Base-by-base conservation (phyloP, 2,329 filamentous ascomycete species). In the Cercospora berteroae region DNA sequence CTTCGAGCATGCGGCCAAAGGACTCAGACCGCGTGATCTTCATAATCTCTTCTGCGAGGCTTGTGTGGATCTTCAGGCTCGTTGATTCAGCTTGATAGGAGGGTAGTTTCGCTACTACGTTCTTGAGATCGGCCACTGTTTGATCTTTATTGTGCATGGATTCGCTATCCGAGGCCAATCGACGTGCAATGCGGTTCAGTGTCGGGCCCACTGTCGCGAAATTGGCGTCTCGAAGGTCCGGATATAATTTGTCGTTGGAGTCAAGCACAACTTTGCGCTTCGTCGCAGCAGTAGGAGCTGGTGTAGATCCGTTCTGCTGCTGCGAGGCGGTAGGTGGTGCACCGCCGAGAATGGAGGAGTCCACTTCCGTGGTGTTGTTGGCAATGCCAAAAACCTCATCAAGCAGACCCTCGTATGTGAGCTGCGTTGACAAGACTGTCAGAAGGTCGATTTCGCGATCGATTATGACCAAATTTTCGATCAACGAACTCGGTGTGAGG, bases 381-480 rank as follows among this genome's bases (percentile, higher is more conserved):
- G 92, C 88, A 69, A 99, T 96, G 33, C 91, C 90, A 76, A 96
- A 96, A 16, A 95, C 86, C 78, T 99, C 95, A 76, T 99, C 96
- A 63, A 99, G 90, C 27, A 99, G 84, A 3, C 95, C 95, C 80
- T 99, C 94, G 75, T 99, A 99, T 1, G 95, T 99, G 69, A 99
- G 83, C 78, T 99, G 95, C 0, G 94, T 98, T 63, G 99, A 88
- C 16, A 99, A 85, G 0, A 91, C 90, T 0, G 95, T 97, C 16
- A 94, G 92, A 75, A 95, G 93, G 78, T 99, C 95, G 64, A 97
- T 90, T 77, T 97, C 94, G 60, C 95, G 91, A 79, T 99, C 95
- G 64, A 99, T 93, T 68, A 99, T 91, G 74, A 99, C 94, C 67
- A 97, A 83, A 76, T 90, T 96, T 78, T 99, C 95, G 58, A 93